A percentile compares a stretch with the other conserved stretches of the same genome.
phyloP scores from a whole-genome alignment of 495 filamentous ascomycete genomes.

The Penicillium daleae region DNA sequence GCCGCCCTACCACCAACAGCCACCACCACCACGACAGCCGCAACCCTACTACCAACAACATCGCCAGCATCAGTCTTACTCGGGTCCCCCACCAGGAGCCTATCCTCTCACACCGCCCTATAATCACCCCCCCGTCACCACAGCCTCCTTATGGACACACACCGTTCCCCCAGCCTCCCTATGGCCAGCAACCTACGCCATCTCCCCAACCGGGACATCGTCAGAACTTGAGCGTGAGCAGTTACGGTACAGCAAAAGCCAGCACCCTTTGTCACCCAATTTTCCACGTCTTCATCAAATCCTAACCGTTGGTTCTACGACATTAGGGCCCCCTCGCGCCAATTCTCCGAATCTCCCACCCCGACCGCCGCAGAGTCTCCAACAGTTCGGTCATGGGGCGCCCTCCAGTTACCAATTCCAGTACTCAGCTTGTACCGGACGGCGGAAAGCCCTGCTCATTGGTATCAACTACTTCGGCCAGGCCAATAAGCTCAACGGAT shows the following conservation, averaged over 20 bases:
- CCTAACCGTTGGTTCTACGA: neutral
- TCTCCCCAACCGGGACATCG: slow-evolving; percentile 13
- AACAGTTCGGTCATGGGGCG: slow-evolving; percentile 75
- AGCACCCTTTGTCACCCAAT: neutral
- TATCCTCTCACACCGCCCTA: slow-evolving; percentile 3
- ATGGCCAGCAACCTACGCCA: slow-evolving; percentile 4
- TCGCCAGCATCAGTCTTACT: slow-evolving; percentile 4
- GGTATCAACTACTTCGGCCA: slow-evolving; percentile 98
- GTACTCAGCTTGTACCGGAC: slow-evolving; percentile 89
- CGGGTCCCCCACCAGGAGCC: slow-evolving; percentile 6
- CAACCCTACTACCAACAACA: slow-evolving; percentile 18
- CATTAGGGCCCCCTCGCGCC: slow-evolving; percentile 21
- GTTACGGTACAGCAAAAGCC: slow-evolving; percentile 17
- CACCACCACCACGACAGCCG: neutral
- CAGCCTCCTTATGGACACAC: slow-evolving; percentile 17
- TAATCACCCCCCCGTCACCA: slow-evolving; percentile 4
- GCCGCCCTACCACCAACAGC: slow-evolving; percentile 20
- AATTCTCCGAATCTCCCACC: slow-evolving; percentile 35
- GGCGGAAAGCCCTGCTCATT: slow-evolving; percentile 88
- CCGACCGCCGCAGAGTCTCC: slow-evolving; percentile 43
- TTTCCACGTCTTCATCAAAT: too few relatives aligned
- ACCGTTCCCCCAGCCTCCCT: slow-evolving; percentile 22
- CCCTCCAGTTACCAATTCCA: slow-evolving; percentile 80
- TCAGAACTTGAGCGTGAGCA: slow-evolving; percentile 14
- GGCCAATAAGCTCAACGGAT: slow-evolving; percentile 83